Evolutionary conservation across 176 grass and related monocot species (phyloP), one percentile per base, ranked within the genome.

Genomic region (Triticum turgidum): DNA sequence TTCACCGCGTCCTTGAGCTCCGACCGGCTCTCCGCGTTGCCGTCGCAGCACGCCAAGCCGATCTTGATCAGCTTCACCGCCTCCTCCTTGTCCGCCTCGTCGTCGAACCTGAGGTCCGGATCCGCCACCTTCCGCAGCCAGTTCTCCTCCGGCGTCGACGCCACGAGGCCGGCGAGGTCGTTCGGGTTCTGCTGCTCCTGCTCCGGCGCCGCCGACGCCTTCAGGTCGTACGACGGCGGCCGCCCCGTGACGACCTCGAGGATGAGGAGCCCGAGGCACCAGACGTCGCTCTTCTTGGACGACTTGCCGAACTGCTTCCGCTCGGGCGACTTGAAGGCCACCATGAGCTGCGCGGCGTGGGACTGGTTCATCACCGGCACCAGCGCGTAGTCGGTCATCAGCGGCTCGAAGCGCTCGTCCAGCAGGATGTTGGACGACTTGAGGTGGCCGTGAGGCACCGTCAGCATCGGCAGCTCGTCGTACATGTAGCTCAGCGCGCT

Each of bases 201-300:
- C 29, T 81, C 88, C 0, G 79, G 3, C 35, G 45, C 56, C n/a
- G 75, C 56, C 5, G 42, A 59, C 21, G 78, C 7, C 18, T 76
- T 76, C 10, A 45, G 18, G 39, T 95, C 93, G 62, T 83, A 80
- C n/a, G 34, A 18, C 30, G 78, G 72, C 54, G 77, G 71, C 82
- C 69, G 58, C 3, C 87, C 89, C 0, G 92, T 90, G 52, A 96
- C 25, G 20, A 94, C 83, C 88, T 99, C 94, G 34, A 96, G 89
- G 68, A 99, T 92, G 78, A 96, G 92, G 9, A 96, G 70, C 7
- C 94, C 97, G 11, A 96, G 85, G 83, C 90, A 94, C 94, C 94
- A 99, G 17, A 96, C 92, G 61, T 99, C 97, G 76, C 97, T 99
- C 80, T 99, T 99, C 81, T 99, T 99, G 13, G 92, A 91, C 5